Evolutionary conservation across 768 basidiomycete species (phyloP), one percentile per base, ranked within the genome.

Genomic region (Hericium erinaceus): DNA sequence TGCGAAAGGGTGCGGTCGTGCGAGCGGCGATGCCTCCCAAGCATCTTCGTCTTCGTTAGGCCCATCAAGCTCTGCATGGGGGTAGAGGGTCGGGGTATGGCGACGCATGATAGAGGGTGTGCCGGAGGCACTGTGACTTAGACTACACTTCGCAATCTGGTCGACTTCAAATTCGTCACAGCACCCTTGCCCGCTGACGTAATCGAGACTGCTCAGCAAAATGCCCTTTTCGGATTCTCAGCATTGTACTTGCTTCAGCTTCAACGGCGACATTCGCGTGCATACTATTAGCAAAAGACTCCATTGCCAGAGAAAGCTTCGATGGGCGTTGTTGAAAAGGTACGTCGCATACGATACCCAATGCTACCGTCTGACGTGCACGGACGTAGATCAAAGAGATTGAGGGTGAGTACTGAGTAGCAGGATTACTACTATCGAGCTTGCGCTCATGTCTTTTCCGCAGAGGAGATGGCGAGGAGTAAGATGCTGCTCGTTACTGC

Each of bases 391-490:
- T 97, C 65, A 95, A 93, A 71, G 92, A 90, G 71, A 95, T 95
- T 61, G 92, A 98, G 81, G 90, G 92, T 92, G 69, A 73, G 88
- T 62, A 50, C 92, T 92, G 69, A 73, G 88, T 62, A 50, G 26
- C 56, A 41, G 53, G 38, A 53, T 40, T 26, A 16, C 38, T 38
- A 28, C 15, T 39, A 7, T 39, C 56, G 28, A 11, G n/a, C 15
- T 13, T 26, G 26, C 2, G 37, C 44, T 12, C 33, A 37, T 49
- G 10, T n/a, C 7, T 11, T 20, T 26, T 10, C 9, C 38, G 20
- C 67, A 94, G 92, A 93, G 84, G 95, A 98, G 82, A 97, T 98
- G 95, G 87, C 91, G 62, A 81, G 93, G 73, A 98, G 93, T 92
- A 70, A 76, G 88, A 77, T 1, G 22, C 6, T 1, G 22, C 6